Conservation (phyloP, 2,329 filamentous ascomycete species). For the Ceratocystis smalleyi region DNA sequence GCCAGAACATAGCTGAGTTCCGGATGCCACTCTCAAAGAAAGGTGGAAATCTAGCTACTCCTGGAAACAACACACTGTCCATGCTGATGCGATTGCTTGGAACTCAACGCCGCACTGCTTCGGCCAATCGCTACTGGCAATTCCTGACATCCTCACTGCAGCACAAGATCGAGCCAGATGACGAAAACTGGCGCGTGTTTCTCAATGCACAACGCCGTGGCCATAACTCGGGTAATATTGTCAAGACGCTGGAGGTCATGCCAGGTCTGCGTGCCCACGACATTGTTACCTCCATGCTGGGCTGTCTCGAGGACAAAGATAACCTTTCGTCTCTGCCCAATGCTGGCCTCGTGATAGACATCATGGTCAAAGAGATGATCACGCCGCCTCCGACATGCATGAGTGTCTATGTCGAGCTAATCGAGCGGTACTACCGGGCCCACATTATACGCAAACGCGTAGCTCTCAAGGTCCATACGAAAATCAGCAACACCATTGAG, state of each 20-base stretch:
- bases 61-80: conserved; percentile 46
- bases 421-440: conserved; percentile 10
- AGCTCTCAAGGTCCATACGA: neutral
- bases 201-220: conserved; percentile 50
- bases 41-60: conserved; percentile 25
- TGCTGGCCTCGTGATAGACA: conserved; percentile 51
- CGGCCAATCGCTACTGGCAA: conserved; percentile 67
- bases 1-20: neutral
- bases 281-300: conserved; percentile 12
- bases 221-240: conserved; percentile 47
- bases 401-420: conserved; percentile 9
- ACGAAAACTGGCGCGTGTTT: conserved; percentile 52
- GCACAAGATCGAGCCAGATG: conserved; percentile 52
- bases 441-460: conserved; percentile 3
- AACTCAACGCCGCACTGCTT: conserved; percentile 41
- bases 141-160: conserved; percentile 39
- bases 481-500: neutral
- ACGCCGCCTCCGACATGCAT: conserved; percentile 16
- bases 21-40: neutral
- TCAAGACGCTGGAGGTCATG: conserved; percentile 42
- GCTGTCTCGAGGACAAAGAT: conserved; percentile 58
- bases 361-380: conserved; percentile 28
- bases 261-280: conserved; percentile 27
- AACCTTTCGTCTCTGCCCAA: conserved; percentile 54
- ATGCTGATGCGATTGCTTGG: conserved; percentile 51